A percentile compares a stretch with the other conserved stretches of the same genome.
Evolutionary conservation across 805 yeast genomes (phyloP).

Genomic region (Metschnikowia orientalis): DNA sequence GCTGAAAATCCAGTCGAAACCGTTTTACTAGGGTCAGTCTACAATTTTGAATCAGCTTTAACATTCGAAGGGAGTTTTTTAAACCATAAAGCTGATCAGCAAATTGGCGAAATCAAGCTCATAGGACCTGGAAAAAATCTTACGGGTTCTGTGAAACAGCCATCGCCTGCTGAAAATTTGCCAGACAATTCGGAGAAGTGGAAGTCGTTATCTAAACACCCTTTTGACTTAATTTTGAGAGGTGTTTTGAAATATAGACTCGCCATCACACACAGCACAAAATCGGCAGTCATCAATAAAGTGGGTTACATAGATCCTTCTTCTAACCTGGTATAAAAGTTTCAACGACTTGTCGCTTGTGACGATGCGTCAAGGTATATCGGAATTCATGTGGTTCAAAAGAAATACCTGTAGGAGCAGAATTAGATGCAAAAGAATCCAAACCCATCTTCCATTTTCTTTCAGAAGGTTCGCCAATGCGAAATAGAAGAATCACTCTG

Average conservation of each 20-base stretch:
- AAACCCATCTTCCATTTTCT: conserved; percentile 32
- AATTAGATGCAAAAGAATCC: conserved; percentile 50
- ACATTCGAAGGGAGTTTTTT: conserved; percentile 75
- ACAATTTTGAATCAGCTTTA: conserved; percentile 65
- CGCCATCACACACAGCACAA: conserved; percentile 51
- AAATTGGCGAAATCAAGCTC: conserved; percentile 67
- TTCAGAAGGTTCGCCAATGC: conserved; percentile 41
- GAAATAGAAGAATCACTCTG: conserved; percentile 49
- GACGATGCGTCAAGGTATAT: conserved; percentile 16
- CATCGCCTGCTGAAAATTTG: not conserved
- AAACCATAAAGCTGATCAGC: conserved; percentile 52
- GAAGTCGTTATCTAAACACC: conserved; percentile 68
- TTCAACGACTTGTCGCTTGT: conserved; percentile 3
- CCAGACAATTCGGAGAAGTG: conserved; percentile 55
- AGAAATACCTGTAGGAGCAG: conserved; percentile 54
- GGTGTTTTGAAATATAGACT: conserved; percentile 77
- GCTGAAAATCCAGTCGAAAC: conserved; percentile 45
- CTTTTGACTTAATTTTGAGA: conserved; percentile 79
- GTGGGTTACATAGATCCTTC: conserved; percentile 53
- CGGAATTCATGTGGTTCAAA: conserved; percentile 52
- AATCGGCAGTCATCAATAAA: conserved; percentile 60
- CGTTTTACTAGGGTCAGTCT: conserved; percentile 68
- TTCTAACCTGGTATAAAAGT: conserved; percentile 3
- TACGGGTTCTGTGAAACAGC: conserved; percentile 19
- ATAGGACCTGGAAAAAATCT: conserved; percentile 62